Base-by-base conservation (phyloP, 1,284 basidiomycete genomes). In the Taiwanofungus camphoratus region DNA sequence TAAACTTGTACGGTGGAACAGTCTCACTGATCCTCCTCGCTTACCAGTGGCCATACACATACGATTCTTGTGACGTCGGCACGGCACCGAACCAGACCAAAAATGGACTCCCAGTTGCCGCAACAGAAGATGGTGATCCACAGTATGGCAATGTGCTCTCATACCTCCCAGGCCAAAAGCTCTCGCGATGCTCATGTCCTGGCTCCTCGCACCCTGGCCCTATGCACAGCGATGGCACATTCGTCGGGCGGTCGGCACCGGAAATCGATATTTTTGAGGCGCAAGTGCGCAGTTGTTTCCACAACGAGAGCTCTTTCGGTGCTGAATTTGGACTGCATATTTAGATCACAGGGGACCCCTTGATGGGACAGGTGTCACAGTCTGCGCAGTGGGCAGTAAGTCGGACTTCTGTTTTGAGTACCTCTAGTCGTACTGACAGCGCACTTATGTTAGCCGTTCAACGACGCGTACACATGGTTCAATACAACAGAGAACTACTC, bases 161-260 rank as follows among this genome's bases (percentile, higher is more conserved):
- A 29, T 85, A 71, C 56, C 75, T 92, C 20, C 87, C 88, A 2
- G 92, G 92, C 1, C 84, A 86, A 54, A 70, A 77, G 24, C 60
- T 82, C n/a, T 91, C 87, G 4, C 74, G 86, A 0, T 95, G 92
- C 64, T 92, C 91, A 2, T 95, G 92, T 58, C 68, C 79, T 0
- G 76, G 76, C n/a, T 79, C 82, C 41, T 77, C 82, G 36, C 92
- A 95, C 57, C 92, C 92, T 0, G 92, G 92, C 0, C 92, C 92
- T 11, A 69, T 58, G 23, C 65, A 67, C 39, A 45, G 57, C n/a
- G 72, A 77, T 54, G 76, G 76, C 8, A 74, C 75, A 11, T 83
- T 72, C 40, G 76, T 79, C 6, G 92, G 91, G n/a, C 76, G 92
- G 42, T 74, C 82, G 4, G 87, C 87, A 0, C 91, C 91, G 0